A percentile compares a stretch with the other conserved stretches of the same genome.
These are phyloP conservation scores for Chlorella vulgaris DNA, from an alignment of 139 green algal species.

Conservation along the genomic window DNA sequence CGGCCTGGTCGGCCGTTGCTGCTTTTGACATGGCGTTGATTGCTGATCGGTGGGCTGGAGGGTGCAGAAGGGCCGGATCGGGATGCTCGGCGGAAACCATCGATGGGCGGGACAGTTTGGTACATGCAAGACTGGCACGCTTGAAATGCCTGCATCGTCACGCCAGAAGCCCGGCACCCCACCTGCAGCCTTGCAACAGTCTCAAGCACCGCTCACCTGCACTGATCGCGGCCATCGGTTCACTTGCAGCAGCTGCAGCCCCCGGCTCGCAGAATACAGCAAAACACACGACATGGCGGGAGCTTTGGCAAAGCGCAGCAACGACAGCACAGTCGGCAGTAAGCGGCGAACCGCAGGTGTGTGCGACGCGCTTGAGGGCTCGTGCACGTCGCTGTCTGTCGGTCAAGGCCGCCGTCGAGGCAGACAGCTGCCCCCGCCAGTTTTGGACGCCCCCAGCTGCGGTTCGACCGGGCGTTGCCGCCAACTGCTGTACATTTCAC, in stretches of 20 bases:
- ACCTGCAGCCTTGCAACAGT: no score
- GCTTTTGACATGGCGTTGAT: not conserved
- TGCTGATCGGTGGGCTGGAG: no score
- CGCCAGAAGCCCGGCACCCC: no score
- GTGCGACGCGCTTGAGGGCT: no score
- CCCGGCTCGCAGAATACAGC: not conserved
- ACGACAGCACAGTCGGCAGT: not conserved
- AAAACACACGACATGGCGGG: conserved; percentile 8
- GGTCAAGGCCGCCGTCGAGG: not conserved
- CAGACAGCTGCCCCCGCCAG: not conserved
- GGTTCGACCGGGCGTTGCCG: not conserved
- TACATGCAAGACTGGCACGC: no score
- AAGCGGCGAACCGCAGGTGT: conserved; percentile 17
- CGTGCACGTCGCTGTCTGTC: no score
- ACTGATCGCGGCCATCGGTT: not conserved
- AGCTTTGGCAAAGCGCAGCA: conserved; percentile 9
- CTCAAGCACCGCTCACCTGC: not conserved
- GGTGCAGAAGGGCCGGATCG: no score
- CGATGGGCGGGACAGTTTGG: no score
- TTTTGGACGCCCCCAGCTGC: not conserved
- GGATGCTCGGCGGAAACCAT: no score
- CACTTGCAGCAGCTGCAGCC: not conserved
- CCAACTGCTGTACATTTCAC: not conserved
- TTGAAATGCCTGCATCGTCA: no score
- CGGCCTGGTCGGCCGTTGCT: not conserved